These are phyloP conservation scores for Russula ochroleuca DNA, from an alignment of 768 basidiomycete genomes.

Conservation along the genomic window DNA sequence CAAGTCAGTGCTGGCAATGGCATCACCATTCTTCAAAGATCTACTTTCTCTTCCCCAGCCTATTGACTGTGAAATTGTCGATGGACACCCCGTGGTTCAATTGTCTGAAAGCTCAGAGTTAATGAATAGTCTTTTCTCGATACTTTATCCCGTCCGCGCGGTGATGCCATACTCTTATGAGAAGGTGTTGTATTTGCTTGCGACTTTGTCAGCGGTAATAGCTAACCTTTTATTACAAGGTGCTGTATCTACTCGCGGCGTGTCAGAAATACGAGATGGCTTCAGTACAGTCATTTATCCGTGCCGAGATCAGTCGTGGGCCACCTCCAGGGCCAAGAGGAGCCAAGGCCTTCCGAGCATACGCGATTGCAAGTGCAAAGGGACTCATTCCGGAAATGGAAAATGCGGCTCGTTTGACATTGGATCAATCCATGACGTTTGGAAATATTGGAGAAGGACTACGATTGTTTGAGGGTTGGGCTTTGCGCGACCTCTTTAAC, in stretches of 20 bases:
- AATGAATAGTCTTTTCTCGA: no score
- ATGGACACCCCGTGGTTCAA: no score
- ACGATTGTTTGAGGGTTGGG: not conserved
- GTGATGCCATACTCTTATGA: no score
- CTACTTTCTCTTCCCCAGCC: no score
- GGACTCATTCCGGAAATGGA: not conserved
- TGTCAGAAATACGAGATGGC: conserved; percentile 31
- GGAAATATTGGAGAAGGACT: not conserved
- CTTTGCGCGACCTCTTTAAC: no score
- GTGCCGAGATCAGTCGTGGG: not conserved
- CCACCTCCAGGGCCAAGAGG: not conserved
- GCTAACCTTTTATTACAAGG: not conserved
- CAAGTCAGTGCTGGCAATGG: no score
- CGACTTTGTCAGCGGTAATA: not conserved
- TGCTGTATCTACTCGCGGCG: conserved; percentile 19
- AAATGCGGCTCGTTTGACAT: not conserved
- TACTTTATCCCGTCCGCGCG: no score
- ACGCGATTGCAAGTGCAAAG: not conserved
- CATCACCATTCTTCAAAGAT: no score
- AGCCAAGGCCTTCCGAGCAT: not conserved
- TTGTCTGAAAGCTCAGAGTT: no score
- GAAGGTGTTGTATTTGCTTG: no score
- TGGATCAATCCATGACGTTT: not conserved
- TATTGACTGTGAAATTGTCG: no score
- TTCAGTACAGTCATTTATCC: conserved; percentile 1